These are phyloP conservation scores for Schizophyllum amplum DNA, from an alignment of 1,284 basidiomycete species.

Conservation along the genomic window DNA sequence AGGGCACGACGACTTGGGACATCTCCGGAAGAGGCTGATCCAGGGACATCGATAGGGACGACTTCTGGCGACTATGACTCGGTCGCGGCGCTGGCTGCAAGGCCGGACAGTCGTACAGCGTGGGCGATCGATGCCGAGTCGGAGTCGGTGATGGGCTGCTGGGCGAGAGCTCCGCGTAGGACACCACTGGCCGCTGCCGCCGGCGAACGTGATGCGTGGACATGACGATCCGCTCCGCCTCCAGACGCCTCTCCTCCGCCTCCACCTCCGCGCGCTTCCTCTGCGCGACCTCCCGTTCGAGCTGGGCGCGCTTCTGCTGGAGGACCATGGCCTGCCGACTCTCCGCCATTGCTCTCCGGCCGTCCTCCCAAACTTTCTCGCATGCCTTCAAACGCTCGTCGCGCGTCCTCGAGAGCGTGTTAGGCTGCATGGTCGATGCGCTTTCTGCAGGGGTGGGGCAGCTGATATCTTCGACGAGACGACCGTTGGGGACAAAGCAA, in stretches of 20 bases:
- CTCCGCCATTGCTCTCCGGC: conserved; percentile 36
- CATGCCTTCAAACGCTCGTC: conserved; percentile 35
- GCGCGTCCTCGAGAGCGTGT: conserved; percentile 30
- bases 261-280: conserved; percentile 20
- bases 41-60: conserved; percentile 10
- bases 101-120: conserved; percentile 20
- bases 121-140: conserved; percentile 6
- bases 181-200: conserved; percentile 9
- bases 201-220: conserved; percentile 11
- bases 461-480: conserved; percentile 38
- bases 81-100: conserved; percentile 11
- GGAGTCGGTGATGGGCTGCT: conserved; percentile 1
- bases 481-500: conserved; percentile 48
- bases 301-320: conserved; percentile 18
- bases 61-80: conserved; percentile 8
- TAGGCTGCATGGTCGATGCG: conserved; percentile 18
- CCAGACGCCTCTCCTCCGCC: conserved; percentile 20
- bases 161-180: conserved; percentile 7
- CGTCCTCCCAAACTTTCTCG: conserved; percentile 45
- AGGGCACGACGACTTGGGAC: conserved; percentile 31
- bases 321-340: conserved; percentile 26
- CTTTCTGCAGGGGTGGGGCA: conserved; percentile 27
- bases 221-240: conserved; percentile 16
- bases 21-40: conserved; percentile 5
- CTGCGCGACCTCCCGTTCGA: conserved; percentile 21